Conservation (phyloP, 2,329 filamentous ascomycete genomes). For the Aotearoamyces nothofagi region DNA sequence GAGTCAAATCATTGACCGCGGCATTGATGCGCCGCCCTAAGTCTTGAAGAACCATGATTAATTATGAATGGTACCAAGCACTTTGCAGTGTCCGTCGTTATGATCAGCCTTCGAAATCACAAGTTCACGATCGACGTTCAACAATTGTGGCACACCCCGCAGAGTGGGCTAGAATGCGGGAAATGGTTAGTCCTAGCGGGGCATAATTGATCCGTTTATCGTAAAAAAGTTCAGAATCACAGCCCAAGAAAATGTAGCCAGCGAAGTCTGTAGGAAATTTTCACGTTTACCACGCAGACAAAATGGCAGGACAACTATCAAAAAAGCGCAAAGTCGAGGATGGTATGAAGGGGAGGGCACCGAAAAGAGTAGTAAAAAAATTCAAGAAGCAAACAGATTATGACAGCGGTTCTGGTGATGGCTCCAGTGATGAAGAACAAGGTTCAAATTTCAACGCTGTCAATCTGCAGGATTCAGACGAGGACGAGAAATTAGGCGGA, state of each 20-base stretch:
- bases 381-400: conserved; percentile 48
- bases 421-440: conserved; percentile 24
- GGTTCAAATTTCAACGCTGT: conserved; percentile 32
- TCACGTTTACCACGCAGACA: too few relatives aligned
- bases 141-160: background rate
- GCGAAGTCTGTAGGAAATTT: too few relatives aligned
- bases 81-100: too few relatives aligned
- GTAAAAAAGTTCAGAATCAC: too few relatives aligned
- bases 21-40: conserved; percentile 95
- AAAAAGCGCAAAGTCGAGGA: conserved; percentile 46
- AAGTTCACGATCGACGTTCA: background rate
- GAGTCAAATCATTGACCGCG: conserved; percentile 84
- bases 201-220: too few relatives aligned
- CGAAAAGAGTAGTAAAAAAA: conserved; percentile 32
- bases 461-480: conserved; percentile 26
- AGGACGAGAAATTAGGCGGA: conserved; percentile 13
- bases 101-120: too few relatives aligned
- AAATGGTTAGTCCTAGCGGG: too few relatives aligned
- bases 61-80: background rate
- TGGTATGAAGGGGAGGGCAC: conserved; percentile 32
- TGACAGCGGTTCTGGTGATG: conserved; percentile 46
- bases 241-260: too few relatives aligned
- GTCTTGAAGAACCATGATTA: conserved; percentile 91
- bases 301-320: conserved; percentile 17
- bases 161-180: too few relatives aligned